These are phyloP conservation scores for Pseudonitzschia multiseries DNA, from an alignment of 108 stramenopile species.

Conservation along the genomic window DNA sequence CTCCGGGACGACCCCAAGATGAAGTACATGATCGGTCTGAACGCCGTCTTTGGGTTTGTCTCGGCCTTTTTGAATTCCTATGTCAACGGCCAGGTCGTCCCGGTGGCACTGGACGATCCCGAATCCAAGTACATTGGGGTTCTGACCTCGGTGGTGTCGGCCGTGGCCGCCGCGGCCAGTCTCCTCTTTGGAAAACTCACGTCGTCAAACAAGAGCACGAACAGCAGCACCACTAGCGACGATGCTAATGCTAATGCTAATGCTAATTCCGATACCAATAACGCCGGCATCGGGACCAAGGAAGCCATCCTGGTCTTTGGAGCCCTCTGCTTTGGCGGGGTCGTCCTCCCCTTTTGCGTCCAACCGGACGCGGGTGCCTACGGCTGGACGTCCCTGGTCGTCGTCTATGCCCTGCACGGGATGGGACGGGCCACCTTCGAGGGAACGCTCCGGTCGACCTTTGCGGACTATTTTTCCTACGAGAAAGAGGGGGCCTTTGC, in stretches of 20 bases:
- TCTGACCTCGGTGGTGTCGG: slow-evolving; percentile 49
- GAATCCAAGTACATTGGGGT: slow-evolving; percentile 51
- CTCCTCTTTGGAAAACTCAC: slow-evolving; percentile 52
- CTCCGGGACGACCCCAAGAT: slow-evolving; percentile 3
- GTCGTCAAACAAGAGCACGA: background rate
- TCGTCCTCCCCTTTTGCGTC: slow-evolving; percentile 64
- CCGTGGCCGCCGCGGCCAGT: slow-evolving; percentile 59
- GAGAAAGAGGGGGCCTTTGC: slow-evolving; percentile 84
- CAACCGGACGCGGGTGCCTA: slow-evolving; percentile 46
- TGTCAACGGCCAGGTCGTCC: slow-evolving; percentile 77
- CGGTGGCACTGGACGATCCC: slow-evolving; percentile 51
- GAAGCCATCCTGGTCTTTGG: slow-evolving; percentile 60
- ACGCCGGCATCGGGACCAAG: slow-evolving; percentile 33
- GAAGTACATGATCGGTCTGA: slow-evolving; percentile 59
- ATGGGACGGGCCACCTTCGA: slow-evolving; percentile 82
- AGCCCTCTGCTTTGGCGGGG: slow-evolving; percentile 50
- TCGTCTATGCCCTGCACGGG: slow-evolving; percentile 70
- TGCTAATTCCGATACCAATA: too few relatives aligned
- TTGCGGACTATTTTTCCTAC: slow-evolving; percentile 73
- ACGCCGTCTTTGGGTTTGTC: slow-evolving; percentile 73
- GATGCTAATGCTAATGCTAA: too few relatives aligned
- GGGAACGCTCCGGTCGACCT: slow-evolving; percentile 72
- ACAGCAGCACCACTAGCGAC: background rate
- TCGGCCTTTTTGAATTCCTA: slow-evolving; percentile 68
- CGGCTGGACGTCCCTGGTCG: slow-evolving; percentile 37